phyloP scores from a whole-genome alignment of 805 yeast genomes.

The Lipomyces orientalis region DNA sequence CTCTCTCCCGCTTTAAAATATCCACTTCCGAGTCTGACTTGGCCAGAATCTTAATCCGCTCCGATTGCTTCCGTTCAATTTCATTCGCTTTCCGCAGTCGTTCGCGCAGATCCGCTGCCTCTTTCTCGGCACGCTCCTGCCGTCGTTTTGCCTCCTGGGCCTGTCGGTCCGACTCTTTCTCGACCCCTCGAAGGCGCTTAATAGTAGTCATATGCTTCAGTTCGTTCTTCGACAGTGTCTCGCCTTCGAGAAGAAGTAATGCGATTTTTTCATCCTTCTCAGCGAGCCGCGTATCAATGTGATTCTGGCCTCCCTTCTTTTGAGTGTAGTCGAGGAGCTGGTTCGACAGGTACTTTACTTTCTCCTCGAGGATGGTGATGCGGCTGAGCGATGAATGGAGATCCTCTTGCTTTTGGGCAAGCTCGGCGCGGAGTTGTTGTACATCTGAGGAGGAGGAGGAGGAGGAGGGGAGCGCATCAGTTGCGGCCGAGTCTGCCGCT shows the following conservation, averaged over 20 bases:
- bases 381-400: slow-evolving; percentile 33
- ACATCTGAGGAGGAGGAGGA: background rate
- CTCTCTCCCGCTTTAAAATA: slow-evolving; percentile 36
- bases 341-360: slow-evolving; percentile 44
- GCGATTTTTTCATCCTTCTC: slow-evolving; percentile 67
- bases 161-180: slow-evolving; percentile 48
- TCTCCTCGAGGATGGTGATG: slow-evolving; percentile 40
- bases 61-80: slow-evolving; percentile 39
- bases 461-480: background rate
- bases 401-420: slow-evolving; percentile 29
- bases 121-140: slow-evolving; percentile 46
- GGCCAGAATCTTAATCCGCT: slow-evolving; percentile 38
- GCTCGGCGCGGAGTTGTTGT: slow-evolving; percentile 18
- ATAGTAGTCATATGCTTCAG: slow-evolving; percentile 68
- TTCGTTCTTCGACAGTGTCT: slow-evolving; percentile 71
- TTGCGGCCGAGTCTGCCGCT: background rate
- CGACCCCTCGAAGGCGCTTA: slow-evolving; percentile 61
- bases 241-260: slow-evolving; percentile 76
- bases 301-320: slow-evolving; percentile 21
- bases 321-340: slow-evolving; percentile 34
- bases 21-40: slow-evolving; percentile 37
- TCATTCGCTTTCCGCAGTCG: slow-evolving; percentile 35
- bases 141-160: slow-evolving; percentile 44
- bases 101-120: slow-evolving; percentile 50
- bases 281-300: slow-evolving; percentile 39